Percentiles rank a stretch among this genome's conserved stretches.
Conservation (phyloP, 2,329 filamentous ascomycete genomes). For the Dothiorella sarmentorum region DNA sequence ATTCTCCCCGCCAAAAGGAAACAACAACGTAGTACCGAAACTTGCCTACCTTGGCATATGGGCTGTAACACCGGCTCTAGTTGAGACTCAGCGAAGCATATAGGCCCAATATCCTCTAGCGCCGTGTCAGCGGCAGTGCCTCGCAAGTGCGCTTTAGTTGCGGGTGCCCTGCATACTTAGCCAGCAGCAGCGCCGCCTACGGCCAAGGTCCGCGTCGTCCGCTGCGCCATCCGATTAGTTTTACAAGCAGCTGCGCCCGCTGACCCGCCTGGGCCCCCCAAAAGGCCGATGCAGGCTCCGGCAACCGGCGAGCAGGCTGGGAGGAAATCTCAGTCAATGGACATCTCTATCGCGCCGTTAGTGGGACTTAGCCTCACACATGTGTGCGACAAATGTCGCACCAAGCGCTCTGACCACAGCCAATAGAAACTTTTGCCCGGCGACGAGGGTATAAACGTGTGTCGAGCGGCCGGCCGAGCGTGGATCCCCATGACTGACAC, state of each 20-base stretch:
- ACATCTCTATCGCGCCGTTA: conserved; percentile 2
- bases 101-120: conserved; percentile 14
- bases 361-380: neutral
- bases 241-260: neutral
- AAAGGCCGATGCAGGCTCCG: neutral
- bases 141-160: conserved; percentile 8
- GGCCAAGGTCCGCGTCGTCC: conserved; percentile 4
- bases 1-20: neutral
- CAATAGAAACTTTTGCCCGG: conserved; percentile 7
- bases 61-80: conserved; percentile 6
- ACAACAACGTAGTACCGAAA: conserved; percentile 2
- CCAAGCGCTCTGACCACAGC: conserved; percentile 13
- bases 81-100: conserved; percentile 15
- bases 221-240: conserved; percentile 10
- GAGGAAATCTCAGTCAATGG: neutral
- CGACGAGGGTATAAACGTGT: conserved; percentile 9
- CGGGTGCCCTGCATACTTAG: conserved; percentile 14
- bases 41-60: conserved; percentile 8
- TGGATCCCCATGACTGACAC: conserved; percentile 1
- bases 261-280: neutral
- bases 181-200: conserved; percentile 4
- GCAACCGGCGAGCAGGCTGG: neutral
- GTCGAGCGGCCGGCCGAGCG: neutral
- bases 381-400: conserved; percentile 10
- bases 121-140: conserved; percentile 15